Evolutionary conservation across 1,284 basidiomycete species (phyloP), one percentile per base, ranked within the genome.

Genomic region (Trichosporon ovoides): DNA sequence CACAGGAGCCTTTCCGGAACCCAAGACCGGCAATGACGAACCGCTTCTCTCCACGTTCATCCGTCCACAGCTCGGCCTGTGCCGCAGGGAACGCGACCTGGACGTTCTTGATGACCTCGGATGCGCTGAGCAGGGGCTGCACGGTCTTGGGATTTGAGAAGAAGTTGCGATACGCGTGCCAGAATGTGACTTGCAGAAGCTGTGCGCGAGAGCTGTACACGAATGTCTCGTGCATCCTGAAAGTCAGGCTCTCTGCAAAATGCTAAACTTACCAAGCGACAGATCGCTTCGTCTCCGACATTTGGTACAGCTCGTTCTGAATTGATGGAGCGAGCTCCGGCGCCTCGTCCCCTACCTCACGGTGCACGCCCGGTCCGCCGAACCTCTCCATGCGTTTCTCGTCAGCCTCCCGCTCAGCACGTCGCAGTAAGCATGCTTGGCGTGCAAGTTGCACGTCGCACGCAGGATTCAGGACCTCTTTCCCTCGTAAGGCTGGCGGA

Each of bases 211-310:
- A 69, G 52, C 65, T 71, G 58, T 75, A 71, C 34, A 72, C 67
- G 37, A 77, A 77, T 3, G 68, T 69, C 56, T 76, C 72, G 66
- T 73, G 72, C 72, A 77, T 77, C 76, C 76, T 77, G 66, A 2
- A 2, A 18, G 55, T 54, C 24, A 58, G 52, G 18, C 13, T n/a
- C 3, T 9, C 18, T 1, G 12, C 48, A 7, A 20, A 13, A 49
- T 14, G 5, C 3, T n/a, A n/a, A 12, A 67, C 72, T 65, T 57
- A 76, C 74, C 74, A 76, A 1, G 61, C 53, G 14, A 76, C 73
- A 14, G 68, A 70, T 55, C 74, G 61, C 38, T 61, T 59, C 4
- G 74, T 72, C 62, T 76, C 74, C 24, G 60, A 57, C 71, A 75
- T 70, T 12, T 48, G 52, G 48, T 67, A 72, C 54, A 76, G 62